These are phyloP conservation scores for Emericellopsis terricola DNA, from an alignment of 495 filamentous ascomycete genomes.

Conservation along the genomic window DNA sequence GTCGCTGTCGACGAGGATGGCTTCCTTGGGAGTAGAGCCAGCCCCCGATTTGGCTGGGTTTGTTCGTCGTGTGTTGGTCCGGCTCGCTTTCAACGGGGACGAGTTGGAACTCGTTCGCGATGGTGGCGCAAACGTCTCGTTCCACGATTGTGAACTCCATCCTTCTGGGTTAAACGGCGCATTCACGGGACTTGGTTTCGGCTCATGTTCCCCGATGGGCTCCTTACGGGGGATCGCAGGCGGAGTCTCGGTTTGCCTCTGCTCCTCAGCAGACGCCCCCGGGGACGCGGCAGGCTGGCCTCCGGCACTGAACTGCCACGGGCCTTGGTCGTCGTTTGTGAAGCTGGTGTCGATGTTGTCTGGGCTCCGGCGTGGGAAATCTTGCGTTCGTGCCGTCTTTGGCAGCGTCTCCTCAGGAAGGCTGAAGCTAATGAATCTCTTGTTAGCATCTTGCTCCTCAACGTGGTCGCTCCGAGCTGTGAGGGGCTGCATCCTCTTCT, in stretches of 20 bases:
- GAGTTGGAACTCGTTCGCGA: conserved; percentile 8
- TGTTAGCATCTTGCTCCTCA: conserved; percentile 13
- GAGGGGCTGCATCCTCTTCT: not conserved
- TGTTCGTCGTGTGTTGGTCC: not conserved
- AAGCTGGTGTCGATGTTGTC: conserved; percentile 62
- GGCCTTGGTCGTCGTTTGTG: conserved; percentile 16
- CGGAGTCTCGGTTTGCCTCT: conserved; percentile 3
- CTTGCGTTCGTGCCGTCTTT: no score
- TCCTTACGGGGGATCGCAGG: no score
- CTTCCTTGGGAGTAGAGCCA: conserved; percentile 17
- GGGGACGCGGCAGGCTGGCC: no score
- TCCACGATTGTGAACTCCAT: conserved; percentile 60
- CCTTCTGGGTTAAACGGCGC: conserved; percentile 40
- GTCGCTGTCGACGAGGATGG: conserved; percentile 25
- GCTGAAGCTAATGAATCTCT: conserved; percentile 25
- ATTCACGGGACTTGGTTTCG: no score
- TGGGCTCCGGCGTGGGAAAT: no score
- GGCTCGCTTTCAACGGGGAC: conserved; percentile 5
- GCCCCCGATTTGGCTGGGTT: conserved; percentile 20
- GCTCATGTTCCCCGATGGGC: no score
- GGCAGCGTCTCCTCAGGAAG: conserved; percentile 22
- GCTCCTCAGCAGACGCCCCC: no score
- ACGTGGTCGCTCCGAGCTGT: not conserved
- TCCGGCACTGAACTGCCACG: conserved; percentile 28
- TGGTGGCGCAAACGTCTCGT: conserved; percentile 37